Evolutionary conservation across 75 land plant species (phyloP).

Genomic region (Selaginella tamariscina): DNA sequence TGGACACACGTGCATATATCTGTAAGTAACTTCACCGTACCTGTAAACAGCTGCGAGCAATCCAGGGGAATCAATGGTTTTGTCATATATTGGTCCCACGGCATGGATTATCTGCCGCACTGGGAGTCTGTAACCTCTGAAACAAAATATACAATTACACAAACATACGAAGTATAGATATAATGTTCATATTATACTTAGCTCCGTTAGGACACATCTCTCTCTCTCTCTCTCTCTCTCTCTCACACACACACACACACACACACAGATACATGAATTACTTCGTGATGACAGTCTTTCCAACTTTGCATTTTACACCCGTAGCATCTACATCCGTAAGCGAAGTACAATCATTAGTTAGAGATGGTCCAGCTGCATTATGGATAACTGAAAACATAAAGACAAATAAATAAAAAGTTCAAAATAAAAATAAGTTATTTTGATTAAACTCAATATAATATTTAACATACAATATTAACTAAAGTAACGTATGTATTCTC

Average conservation of each 20-base stretch:
- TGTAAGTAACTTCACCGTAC: neutral
- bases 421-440: neutral
- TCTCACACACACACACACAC: too few relatives aligned
- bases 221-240: too few relatives aligned
- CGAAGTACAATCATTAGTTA: neutral
- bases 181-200: too few relatives aligned
- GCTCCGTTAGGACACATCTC: too few relatives aligned
- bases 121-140: neutral
- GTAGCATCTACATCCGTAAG: neutral
- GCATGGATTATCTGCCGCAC: neutral
- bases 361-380: neutral
- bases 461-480: too few relatives aligned
- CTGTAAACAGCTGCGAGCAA: neutral
- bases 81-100: neutral
- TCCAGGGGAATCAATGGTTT: neutral
- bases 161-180: neutral
- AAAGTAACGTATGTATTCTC: too few relatives aligned
- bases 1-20: neutral
- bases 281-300: neutral
- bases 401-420: neutral
- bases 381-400: neutral
- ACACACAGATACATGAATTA: too few relatives aligned
- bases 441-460: too few relatives aligned
- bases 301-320: neutral
- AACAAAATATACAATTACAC: neutral